Evolutionary conservation across 164 flowering plant species (phyloP), one percentile per base, ranked within the genome.

Genomic region (Aristolochia fimbriata): DNA sequence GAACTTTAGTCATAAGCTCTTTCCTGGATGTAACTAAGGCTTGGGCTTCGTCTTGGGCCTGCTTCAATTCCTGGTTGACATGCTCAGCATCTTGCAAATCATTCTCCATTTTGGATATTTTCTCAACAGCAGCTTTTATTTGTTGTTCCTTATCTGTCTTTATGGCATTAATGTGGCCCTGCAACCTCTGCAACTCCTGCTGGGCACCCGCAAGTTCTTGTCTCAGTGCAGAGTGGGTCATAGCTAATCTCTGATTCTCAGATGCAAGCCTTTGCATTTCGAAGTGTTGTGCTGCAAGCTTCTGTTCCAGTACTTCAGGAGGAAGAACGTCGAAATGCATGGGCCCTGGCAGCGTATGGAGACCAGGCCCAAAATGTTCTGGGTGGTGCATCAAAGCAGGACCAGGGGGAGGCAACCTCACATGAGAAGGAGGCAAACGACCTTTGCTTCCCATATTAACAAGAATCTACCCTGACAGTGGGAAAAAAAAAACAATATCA

Each of bases 201-300:
- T 89, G 93, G 15, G 94, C 84, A 1, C 82, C 81, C 58, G 96
- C 96, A 60, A 92, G 90, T 57, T 89, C 96, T 65, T 89, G 93
- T 61, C 98, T 78, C 73, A 89, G 69, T 56, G 81, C 70, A 24
- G 81, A 82, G 68, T 89, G 98, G 10, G 97, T 89, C 20, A 86
- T 77, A 24, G 98, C 98, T 71, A 93, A 87, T 74, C 94, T 80
- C 67, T 81, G 97, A 66, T 93, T 93, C 73, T 93, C 97, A 16
- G 78, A 78, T 7, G 76, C 92, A 43, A 93, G 87, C 55, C 73
- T 83, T 71, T 86, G 81, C 76, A 93, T 84, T 76, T 93, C 98
- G 51, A 73, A 70, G 58, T 87, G 93, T 64, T 87, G 98, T 6
- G 71, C 74, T 60, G 83, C 86, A 64, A 90, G 77, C 73, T 93